A percentile compares a stretch with the other conserved stretches of the same genome.
Evolutionary conservation across 148 eudicot species (phyloP).

Genomic region (Camellia granthamiana): DNA sequence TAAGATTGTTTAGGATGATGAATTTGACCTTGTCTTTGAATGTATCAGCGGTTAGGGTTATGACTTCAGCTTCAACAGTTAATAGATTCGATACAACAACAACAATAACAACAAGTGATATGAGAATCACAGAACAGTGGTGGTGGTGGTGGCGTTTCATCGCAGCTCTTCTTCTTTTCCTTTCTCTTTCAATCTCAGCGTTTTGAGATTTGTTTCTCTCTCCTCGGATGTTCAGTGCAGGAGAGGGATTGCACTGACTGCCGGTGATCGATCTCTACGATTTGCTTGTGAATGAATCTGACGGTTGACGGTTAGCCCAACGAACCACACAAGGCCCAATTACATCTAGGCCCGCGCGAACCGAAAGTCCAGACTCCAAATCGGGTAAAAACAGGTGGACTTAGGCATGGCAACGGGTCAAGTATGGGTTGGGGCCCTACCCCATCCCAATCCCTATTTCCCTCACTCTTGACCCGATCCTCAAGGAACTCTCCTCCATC

Average conservation of each 20-base stretch:
- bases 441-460: no score
- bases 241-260: background rate
- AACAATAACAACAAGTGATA: background rate
- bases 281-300: background rate
- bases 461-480: no score
- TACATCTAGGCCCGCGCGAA: no score
- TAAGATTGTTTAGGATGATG: background rate
- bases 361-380: no score
- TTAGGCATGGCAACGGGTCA: no score
- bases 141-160: background rate
- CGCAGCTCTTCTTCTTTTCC: background rate
- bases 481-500: no score
- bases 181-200: background rate
- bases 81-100: background rate
- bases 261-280: background rate
- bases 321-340: no score
- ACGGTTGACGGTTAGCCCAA: no score
- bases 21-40: background rate
- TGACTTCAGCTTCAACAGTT: background rate
- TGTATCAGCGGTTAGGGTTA: conserved; percentile 1
- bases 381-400: no score
- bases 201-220: background rate
- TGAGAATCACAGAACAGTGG: background rate
- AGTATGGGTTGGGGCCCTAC: no score
- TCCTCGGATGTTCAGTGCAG: background rate